Evolutionary conservation across 2,329 filamentous ascomycete species (phyloP).

Genomic region (Aspergillus persii): DNA sequence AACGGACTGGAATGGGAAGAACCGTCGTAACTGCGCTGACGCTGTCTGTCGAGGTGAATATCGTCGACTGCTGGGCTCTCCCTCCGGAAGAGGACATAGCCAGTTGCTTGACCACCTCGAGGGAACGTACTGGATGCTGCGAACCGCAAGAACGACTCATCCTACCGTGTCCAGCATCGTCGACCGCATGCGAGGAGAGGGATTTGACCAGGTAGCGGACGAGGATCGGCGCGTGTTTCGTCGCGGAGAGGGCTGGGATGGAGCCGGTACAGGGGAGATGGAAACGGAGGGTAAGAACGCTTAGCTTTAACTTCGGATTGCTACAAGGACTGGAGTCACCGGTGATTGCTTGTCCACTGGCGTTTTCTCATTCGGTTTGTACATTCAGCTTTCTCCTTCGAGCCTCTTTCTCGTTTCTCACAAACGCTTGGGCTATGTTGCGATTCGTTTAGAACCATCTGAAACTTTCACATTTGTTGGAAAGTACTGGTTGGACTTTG

Average conservation of each 20-base stretch:
- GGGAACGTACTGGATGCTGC: conserved; percentile 30
- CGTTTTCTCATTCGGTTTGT: not conserved
- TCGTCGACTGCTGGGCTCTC: conserved; percentile 16
- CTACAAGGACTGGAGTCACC: not conserved
- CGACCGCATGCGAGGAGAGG: conserved; percentile 27
- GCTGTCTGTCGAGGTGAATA: conserved; percentile 24
- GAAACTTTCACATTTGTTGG: not conserved
- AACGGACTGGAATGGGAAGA: conserved; percentile 31
- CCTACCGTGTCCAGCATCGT: conserved; percentile 20
- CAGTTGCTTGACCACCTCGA: conserved; percentile 24
- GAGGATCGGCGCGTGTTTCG: conserved; percentile 26
- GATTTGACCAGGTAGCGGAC: conserved; percentile 25
- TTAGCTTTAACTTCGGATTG: conserved; percentile 1
- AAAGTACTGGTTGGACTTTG: not conserved
- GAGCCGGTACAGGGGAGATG: conserved; percentile 28
- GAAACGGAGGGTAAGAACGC: conserved; percentile 29
- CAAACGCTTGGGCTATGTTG: not conserved
- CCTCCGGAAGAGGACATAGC: conserved; percentile 15
- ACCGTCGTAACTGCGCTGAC: conserved; percentile 26
- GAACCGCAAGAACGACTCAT: conserved; percentile 31
- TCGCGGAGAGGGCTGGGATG: conserved; percentile 37
- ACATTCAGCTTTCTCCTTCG: not conserved
- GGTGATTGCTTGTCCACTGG: no score
- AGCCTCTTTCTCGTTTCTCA: not conserved
- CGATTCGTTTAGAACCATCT: not conserved